A percentile compares a stretch with the other conserved stretches of the same genome.
These are phyloP conservation scores for Cryptosporidium baileyi DNA, from an alignment of 169 alveolate species.

Conservation along the genomic window DNA sequence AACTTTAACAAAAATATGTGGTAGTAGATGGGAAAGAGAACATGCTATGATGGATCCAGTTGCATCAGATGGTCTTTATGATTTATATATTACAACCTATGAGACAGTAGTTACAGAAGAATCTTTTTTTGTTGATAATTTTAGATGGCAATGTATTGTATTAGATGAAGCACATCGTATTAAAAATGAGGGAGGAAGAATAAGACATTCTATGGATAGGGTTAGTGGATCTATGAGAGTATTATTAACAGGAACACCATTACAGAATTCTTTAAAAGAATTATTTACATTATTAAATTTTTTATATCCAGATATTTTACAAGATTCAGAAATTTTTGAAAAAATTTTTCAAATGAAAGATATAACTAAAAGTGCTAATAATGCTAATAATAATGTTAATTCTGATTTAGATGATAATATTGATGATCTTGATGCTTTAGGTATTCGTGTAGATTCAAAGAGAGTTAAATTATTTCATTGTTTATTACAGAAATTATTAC, in stretches of 20 bases:
- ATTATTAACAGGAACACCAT: conserved; percentile 95
- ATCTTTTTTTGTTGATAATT: conserved; percentile 85
- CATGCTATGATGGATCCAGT: conserved; percentile 84
- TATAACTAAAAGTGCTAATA: conserved; percentile 43
- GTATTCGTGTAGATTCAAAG: conserved; percentile 52
- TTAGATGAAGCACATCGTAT: conserved; percentile 99
- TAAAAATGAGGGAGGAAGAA: conserved; percentile 93
- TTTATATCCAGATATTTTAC: conserved; percentile 96
- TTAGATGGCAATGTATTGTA: conserved; percentile 94
- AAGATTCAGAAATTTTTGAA: conserved; percentile 92
- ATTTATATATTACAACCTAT: conserved; percentile 89
- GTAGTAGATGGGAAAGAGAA: conserved; percentile 84
- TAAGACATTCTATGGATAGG: conserved; percentile 91
- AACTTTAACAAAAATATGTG: conserved; percentile 86
- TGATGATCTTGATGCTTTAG: conserved; percentile 54
- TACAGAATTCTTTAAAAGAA: conserved; percentile 93
- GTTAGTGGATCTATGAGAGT: conserved; percentile 87
- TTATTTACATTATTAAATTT: conserved; percentile 92
- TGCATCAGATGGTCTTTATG: conserved; percentile 83
- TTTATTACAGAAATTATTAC: conserved; percentile 82
- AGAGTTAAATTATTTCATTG: conserved; percentile 74
- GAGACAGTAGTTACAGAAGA: conserved; percentile 91
- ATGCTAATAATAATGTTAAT: not conserved
- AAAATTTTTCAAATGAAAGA: conserved; percentile 80
- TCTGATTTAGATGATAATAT: conserved; percentile 44